These are phyloP conservation scores for Lactuca saligna DNA, from an alignment of 129 eudicot genomes.

Conservation along the genomic window DNA sequence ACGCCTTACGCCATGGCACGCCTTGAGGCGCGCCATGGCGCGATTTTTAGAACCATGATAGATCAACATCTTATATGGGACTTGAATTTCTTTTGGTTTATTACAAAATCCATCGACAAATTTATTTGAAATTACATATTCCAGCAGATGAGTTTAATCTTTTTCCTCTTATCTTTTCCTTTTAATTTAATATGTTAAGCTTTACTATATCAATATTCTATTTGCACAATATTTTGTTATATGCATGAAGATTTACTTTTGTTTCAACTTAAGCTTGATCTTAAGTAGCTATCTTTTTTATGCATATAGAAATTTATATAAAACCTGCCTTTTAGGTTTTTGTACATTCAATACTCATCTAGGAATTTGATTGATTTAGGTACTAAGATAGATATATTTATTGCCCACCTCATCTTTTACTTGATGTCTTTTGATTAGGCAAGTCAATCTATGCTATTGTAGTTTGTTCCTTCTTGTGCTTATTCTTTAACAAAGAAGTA, in stretches of 20 bases:
- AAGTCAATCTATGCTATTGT: background rate
- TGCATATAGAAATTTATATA: background rate
- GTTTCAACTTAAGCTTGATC: background rate
- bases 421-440: background rate
- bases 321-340: background rate
- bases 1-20: too few relatives aligned
- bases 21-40: too few relatives aligned
- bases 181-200: background rate
- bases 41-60: too few relatives aligned
- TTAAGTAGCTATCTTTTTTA: background rate
- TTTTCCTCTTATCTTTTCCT: background rate
- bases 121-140: conserved; percentile 5
- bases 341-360: background rate
- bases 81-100: background rate
- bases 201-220: background rate
- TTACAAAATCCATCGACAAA: conserved; percentile 10
- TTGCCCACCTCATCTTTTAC: background rate
- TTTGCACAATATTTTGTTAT: background rate
- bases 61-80: conserved; percentile 8
- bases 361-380: background rate
- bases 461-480: background rate
- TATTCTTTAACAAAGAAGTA: background rate
- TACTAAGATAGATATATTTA: background rate
- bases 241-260: background rate
- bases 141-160: background rate